phyloP scores from a whole-genome alignment of 768 basidiomycete species.

The Hebeloma cylindrosporum region DNA sequence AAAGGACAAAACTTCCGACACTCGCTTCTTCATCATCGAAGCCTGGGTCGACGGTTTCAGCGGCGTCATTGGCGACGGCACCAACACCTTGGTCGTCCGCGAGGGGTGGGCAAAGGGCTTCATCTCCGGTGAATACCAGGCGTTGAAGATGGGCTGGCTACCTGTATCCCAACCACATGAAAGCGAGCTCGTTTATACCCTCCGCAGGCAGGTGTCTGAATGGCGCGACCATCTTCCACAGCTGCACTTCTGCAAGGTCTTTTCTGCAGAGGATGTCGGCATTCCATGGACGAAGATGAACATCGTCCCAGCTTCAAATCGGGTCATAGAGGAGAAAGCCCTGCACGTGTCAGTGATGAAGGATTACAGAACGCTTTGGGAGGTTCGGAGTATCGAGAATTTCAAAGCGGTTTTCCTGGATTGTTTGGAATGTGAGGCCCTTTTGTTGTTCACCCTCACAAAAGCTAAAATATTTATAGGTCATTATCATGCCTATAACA shows the following conservation, averaged over 20 bases:
- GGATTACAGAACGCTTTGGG: background rate
- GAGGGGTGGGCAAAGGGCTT: background rate
- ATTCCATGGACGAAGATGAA: conserved; percentile 2
- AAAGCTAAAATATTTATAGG: background rate
- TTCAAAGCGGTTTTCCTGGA: background rate
- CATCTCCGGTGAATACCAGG: background rate
- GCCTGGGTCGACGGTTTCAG: background rate
- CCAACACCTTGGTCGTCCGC: background rate
- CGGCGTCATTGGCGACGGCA: background rate
- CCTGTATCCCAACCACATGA: background rate
- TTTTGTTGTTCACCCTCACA: too few relatives aligned
- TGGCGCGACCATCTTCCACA: background rate
- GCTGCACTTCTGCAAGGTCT: background rate
- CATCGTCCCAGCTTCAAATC: background rate
- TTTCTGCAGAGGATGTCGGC: background rate
- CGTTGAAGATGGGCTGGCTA: background rate
- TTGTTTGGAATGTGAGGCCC: background rate
- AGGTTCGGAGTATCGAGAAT: background rate
- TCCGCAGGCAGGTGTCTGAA: background rate
- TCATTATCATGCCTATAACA: background rate
- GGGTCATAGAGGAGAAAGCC: background rate
- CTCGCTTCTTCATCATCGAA: background rate
- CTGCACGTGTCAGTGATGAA: background rate
- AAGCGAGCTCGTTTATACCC: too few relatives aligned
- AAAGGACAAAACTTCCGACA: too few relatives aligned